These are phyloP conservation scores for Lentinula detonsa DNA, from an alignment of 768 basidiomycete species.

Conservation along the genomic window DNA sequence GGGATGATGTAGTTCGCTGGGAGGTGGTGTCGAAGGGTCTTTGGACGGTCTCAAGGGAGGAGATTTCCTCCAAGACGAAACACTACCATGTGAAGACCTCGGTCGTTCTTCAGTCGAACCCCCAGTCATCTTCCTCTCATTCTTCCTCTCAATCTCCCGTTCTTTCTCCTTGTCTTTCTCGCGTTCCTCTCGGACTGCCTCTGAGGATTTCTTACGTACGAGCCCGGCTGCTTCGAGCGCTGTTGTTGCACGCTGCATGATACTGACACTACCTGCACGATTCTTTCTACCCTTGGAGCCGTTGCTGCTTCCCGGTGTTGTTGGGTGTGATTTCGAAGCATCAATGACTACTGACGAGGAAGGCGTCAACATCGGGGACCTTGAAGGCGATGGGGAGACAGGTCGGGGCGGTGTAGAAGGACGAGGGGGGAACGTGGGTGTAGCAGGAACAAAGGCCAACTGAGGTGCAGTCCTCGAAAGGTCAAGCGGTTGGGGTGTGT, in stretches of 20 bases:
- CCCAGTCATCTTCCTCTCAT: constrained; percentile 34
- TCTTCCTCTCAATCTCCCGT: constrained; percentile 35
- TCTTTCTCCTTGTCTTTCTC: constrained; percentile 38
- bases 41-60: constrained; percentile 55
- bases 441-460: constrained; percentile 71
- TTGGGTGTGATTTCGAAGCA: constrained; percentile 57
- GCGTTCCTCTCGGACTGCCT: constrained; percentile 62
- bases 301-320: constrained; percentile 59
- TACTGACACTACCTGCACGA: constrained; percentile 87
- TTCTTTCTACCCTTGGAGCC: constrained; percentile 56
- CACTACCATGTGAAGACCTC: constrained; percentile 59
- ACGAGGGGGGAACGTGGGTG: constrained; percentile 50
- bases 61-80: constrained; percentile 62
- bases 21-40: constrained; percentile 50
- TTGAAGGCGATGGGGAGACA: constrained; percentile 28
- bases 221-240: constrained; percentile 82
- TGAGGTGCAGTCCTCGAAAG: constrained; percentile 45
- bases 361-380: constrained; percentile 53
- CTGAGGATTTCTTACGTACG: constrained; percentile 76
- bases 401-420: constrained; percentile 51
- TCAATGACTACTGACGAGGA: constrained; percentile 40
- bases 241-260: constrained; percentile 93
- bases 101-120: constrained; percentile 46
- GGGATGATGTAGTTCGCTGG: constrained; percentile 33
- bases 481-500: constrained; percentile 24